Base-by-base conservation (phyloP, 495 filamentous ascomycete genomes). In the Tuber aestivum region DNA sequence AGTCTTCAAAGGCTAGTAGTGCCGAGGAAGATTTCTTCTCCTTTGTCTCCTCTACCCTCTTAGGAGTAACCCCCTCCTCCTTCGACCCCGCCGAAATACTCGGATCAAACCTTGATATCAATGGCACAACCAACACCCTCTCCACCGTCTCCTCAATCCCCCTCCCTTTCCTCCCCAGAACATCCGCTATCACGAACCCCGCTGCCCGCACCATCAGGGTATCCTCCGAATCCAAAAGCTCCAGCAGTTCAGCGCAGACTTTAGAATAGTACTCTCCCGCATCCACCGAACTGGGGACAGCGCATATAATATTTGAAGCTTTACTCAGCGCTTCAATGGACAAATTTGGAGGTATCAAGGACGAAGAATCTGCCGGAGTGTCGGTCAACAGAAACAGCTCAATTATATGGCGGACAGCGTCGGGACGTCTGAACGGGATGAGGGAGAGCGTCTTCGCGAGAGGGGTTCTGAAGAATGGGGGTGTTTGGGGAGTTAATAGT, bases 321-420 rank as follows among this genome's bases (percentile, higher is more conserved):
- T 90, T 89, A 78, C 86, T 86, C 20, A 91, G 86, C 0, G 88
- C 88, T 76, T 91, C 88, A 1, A 89, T 83, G 2, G 89, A 87
- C 23, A 91, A 83, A 71, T 74, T 71, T 20, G 61, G 40, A 23
- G 56, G 69, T 5, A 50, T 74, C 9, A 70, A 41, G 56, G 77
- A 70, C 1, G 78, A 69, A 14, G 40, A 61, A 74, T 74, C 68
- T 0, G 56, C 74, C 7, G 69, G 41, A 1, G 77, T 69, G 41
- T 76, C 76, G 14, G 79, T 78, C 21, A 81, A 81, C 42, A 83
- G 76, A 69, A 83, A 83, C 1, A 83, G 74, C 16, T 83, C 74
- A 27, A 83, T 72, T 40, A 83, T 83, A 70, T 77, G 74, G 21
- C 75, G 73, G 56, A 83, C 76, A 35, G 76, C 81, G 21, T 79